phyloP scores from a whole-genome alignment of 495 filamentous ascomycete genomes.

The Cercophora samala region DNA sequence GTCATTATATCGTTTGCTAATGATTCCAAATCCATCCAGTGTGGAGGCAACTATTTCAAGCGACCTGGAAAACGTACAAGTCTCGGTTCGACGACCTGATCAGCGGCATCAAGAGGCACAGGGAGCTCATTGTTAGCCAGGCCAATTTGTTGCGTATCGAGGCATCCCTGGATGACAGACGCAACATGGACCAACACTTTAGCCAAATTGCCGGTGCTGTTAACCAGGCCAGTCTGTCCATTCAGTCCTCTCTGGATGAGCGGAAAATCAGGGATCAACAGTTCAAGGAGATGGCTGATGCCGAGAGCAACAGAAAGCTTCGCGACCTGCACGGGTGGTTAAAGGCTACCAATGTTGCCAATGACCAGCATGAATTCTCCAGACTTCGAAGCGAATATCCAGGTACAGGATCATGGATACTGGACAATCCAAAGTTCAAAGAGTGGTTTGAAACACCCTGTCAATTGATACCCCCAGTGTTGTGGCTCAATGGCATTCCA shows the following conservation, averaged over 20 bases:
- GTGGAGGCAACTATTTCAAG: not conserved
- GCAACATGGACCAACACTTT: too few relatives aligned
- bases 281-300: not conserved
- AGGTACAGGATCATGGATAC: not conserved
- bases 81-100: not conserved
- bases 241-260: not conserved
- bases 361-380: not conserved
- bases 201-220: too few relatives aligned
- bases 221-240: not conserved
- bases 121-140: not conserved
- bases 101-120: not conserved
- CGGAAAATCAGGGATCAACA: not conserved
- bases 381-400: not conserved
- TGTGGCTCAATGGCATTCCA: constrained; percentile 2
- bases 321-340: not conserved
- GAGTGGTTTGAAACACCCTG: not conserved
- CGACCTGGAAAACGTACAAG: not conserved
- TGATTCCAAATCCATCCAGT: not conserved
- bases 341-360: not conserved
- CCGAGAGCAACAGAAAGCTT: not conserved
- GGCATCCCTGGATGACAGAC: too few relatives aligned
- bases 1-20: not conserved
- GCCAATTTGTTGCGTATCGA: not conserved
- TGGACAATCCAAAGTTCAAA: not conserved
- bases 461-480: not conserved